Conservation (phyloP, 2,329 filamentous ascomycete species). For the Thermomyces lanuginosus region DNA sequence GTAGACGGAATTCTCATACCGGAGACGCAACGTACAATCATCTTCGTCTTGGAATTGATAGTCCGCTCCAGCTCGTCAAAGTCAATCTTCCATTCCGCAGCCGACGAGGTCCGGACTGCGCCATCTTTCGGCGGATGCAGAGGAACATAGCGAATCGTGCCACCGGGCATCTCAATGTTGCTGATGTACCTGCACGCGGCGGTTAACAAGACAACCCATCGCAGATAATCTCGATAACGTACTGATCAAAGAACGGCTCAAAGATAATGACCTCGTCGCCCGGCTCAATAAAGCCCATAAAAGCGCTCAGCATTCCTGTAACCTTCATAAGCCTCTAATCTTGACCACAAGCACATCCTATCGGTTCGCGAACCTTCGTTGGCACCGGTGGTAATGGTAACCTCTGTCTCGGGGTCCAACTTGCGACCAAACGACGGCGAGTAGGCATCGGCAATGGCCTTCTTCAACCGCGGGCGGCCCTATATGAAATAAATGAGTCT, state of each 20-base stretch:
- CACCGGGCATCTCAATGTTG: constrained; percentile 97
- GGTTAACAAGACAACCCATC: background rate
- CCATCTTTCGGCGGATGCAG: constrained; percentile 75
- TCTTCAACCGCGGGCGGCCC: constrained; percentile 75
- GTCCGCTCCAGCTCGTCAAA: constrained; percentile 65
- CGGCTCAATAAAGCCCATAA: constrained; percentile 91
- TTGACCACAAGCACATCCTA: background rate
- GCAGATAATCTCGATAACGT: constrained; percentile 31
- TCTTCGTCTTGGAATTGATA: constrained; percentile 76
- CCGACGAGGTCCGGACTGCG: constrained; percentile 61
- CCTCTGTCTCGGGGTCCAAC: constrained; percentile 76
- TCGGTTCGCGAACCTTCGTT: constrained; percentile 28
- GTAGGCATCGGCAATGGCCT: constrained; percentile 87
- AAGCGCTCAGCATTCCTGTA: constrained; percentile 76
- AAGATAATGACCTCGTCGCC: constrained; percentile 97
- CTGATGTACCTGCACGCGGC: constrained; percentile 53
- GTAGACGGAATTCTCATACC: constrained; percentile 17
- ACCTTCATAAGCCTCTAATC: constrained; percentile 2
- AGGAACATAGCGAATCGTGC: constrained; percentile 89
- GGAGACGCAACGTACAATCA: constrained; percentile 58
- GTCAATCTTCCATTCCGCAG: constrained; percentile 75
- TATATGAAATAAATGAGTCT: constrained; percentile 11
- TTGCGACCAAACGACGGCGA: constrained; percentile 70
- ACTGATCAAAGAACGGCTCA: constrained; percentile 98
- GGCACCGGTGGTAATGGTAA: constrained; percentile 69